These are phyloP conservation scores for Senecio squalidus DNA, from an alignment of 140 eudicot genomes.

Conservation along the genomic window DNA sequence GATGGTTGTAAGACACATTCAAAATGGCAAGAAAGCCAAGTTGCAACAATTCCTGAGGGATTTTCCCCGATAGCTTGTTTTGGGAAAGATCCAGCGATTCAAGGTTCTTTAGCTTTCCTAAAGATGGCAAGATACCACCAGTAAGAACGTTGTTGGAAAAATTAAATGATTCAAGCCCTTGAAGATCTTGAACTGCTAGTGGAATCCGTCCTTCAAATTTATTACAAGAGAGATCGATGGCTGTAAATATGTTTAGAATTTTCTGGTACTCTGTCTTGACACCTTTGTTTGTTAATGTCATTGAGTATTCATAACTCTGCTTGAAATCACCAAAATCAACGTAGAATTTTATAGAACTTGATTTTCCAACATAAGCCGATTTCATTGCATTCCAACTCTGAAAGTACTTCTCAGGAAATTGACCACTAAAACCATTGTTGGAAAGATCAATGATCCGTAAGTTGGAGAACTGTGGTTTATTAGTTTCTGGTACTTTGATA, in stretches of 20 bases:
- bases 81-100: no score
- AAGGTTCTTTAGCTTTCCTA: slow-evolving; percentile 9
- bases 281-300: slow-evolving; percentile 19
- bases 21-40: no score
- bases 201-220: slow-evolving; percentile 23
- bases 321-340: no score
- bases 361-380: background rate
- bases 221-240: no score
- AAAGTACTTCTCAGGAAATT: background rate
- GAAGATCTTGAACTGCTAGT: background rate
- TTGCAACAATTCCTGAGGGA: no score
- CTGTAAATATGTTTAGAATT: slow-evolving; percentile 3
- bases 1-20: slow-evolving; percentile 13
- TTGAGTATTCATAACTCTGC: background rate
- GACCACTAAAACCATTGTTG: no score
- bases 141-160: slow-evolving; percentile 13
- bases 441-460: no score
- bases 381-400: no score
- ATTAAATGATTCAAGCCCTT: no score
- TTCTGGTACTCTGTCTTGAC: background rate
- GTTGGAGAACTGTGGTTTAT: background rate
- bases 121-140: no score
- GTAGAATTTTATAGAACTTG: background rate
- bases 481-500: background rate
- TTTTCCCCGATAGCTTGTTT: no score